Evolutionary conservation across 2,329 filamentous ascomycete species (phyloP).

Genomic region (Atkinsonella texensis): DNA sequence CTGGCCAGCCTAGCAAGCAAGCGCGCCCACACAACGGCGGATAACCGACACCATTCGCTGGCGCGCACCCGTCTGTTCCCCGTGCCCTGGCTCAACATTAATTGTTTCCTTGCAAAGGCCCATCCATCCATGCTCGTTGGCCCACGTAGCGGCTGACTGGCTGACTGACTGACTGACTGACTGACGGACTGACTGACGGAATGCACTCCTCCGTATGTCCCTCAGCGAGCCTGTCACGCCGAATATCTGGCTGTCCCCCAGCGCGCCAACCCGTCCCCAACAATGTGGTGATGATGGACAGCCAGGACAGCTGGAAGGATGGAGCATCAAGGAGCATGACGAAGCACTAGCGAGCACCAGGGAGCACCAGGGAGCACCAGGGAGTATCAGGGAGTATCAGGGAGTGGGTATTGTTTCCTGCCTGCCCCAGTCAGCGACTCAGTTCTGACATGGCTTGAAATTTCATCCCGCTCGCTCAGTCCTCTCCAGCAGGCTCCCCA

Average conservation of each 20-base stretch:
- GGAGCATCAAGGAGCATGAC: background rate
- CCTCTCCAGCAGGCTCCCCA: background rate
- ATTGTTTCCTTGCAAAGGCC: background rate
- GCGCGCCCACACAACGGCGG: background rate
- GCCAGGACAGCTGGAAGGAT: background rate
- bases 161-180: background rate
- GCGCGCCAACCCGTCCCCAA: background rate
- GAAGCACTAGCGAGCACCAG: no score
- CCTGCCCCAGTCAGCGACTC: slow-evolving; percentile 1
- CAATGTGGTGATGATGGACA: background rate
- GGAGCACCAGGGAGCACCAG: background rate
- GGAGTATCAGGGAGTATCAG: background rate
- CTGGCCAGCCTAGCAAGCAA: background rate
- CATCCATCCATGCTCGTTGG: background rate
- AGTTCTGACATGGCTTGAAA: background rate
- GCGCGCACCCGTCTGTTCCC: background rate
- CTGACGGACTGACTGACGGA: no score
- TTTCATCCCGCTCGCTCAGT: slow-evolving; percentile 1
- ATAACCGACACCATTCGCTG: background rate
- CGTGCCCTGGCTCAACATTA: background rate
- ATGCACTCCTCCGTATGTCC: no score
- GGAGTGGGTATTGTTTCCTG: background rate
- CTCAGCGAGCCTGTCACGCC: background rate
- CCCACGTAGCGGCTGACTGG: background rate
- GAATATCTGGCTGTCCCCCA: no score